Percentiles rank a stretch among this genome's conserved stretches.
Conservation (phyloP, 768 basidiomycete species). For the Tephrocybe sp. region DNA sequence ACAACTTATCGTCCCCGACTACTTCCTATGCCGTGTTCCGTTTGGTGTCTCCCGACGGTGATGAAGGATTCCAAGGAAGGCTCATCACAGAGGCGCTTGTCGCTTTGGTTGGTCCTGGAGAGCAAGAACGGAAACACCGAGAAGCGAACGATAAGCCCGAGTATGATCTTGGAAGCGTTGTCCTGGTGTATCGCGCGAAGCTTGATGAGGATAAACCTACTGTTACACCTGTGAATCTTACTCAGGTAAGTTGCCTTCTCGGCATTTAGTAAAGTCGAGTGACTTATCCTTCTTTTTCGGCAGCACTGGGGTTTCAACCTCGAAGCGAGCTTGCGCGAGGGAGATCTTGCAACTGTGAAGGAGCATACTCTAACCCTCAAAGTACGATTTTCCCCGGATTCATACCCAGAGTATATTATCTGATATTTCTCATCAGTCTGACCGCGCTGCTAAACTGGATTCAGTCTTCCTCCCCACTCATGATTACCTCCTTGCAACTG, state of each 20-base stretch:
- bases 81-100: constrained; percentile 58
- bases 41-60: constrained; percentile 57
- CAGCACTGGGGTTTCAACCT: constrained; percentile 89
- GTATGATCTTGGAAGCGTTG: constrained; percentile 59
- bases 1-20: constrained; percentile 32
- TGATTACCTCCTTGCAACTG: constrained; percentile 41
- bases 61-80: constrained; percentile 69
- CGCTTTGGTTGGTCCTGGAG: constrained; percentile 39
- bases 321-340: constrained; percentile 57
- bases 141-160: constrained; percentile 26
- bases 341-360: constrained; percentile 43
- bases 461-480: constrained; percentile 50
- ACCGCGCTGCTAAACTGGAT: constrained; percentile 52
- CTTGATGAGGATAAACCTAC: constrained; percentile 43
- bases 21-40: constrained; percentile 51
- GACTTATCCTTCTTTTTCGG: background rate
- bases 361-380: constrained; percentile 44
- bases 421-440: constrained; percentile 35
- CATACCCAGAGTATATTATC: background rate
- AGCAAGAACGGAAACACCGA: constrained; percentile 26
- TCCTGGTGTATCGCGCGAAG: constrained; percentile 68
- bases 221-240: constrained; percentile 74
- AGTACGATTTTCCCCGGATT: constrained; percentile 18
- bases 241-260: constrained; percentile 48
- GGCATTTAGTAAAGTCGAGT: background rate